Evolutionary conservation across 177 flowering plant species (phyloP).

Genomic region (Telopea speciosissima): DNA sequence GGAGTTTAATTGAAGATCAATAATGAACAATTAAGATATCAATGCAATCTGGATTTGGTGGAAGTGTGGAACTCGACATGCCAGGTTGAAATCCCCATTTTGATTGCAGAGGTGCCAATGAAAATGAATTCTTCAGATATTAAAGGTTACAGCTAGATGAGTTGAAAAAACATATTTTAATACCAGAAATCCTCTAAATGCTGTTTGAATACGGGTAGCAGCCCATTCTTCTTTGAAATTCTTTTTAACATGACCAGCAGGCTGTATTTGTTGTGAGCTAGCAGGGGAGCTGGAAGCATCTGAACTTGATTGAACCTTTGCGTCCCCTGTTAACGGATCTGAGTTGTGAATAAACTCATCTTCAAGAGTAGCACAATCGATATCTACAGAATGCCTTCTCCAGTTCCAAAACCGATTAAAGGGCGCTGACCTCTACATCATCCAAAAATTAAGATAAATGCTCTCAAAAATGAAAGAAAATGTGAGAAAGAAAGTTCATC

Average conservation of each 20-base stretch:
- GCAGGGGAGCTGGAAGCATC: conserved; percentile 36
- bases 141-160: not conserved
- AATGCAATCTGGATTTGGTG: too few species aligned
- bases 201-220: conserved; percentile 78
- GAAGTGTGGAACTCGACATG: too few species aligned
- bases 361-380: conserved; percentile 31
- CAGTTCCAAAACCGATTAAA: conserved; percentile 48
- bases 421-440: conserved; percentile 38
- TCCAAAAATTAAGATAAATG: not conserved
- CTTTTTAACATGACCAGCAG: conserved; percentile 30
- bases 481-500: not conserved
- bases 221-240: conserved; percentile 61
- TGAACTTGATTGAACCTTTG: conserved; percentile 21
- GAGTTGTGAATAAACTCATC: conserved; percentile 31
- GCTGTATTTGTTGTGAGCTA: conserved; percentile 34
- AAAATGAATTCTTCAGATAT: not conserved
- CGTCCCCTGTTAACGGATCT: conserved; percentile 29
- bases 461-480: not conserved
- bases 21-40: too few species aligned
- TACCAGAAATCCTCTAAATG: conserved; percentile 96
- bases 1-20: too few species aligned
- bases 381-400: conserved; percentile 53
- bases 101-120: not conserved
- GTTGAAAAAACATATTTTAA: not conserved
- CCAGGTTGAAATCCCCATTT: not conserved